Evolutionary conservation across 2,329 filamentous ascomycete species (phyloP), one percentile per base, ranked within the genome.

Genomic region (Aspergillus ibericus): DNA sequence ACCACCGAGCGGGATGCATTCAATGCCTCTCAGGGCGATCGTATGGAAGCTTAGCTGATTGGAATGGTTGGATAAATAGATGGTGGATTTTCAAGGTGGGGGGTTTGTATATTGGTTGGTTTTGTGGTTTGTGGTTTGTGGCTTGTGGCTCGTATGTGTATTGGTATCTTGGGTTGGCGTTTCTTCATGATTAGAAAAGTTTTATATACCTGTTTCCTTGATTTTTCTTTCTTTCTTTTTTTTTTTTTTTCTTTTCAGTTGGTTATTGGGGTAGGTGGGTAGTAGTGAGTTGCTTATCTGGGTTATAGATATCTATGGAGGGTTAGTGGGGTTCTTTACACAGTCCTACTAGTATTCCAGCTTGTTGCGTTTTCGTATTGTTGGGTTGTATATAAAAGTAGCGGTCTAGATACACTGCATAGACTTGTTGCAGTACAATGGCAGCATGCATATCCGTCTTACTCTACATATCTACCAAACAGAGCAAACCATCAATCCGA

Each of bases 1-100:
- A 88, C 83, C 56, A 78, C 79, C 12, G 85, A 90, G 60, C 81
- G 87, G 60, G 83, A 91, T 63, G 80, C 83, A 7, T 91, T 88
- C 73, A 74, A 78, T 61, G 73, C 72, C 29, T 63, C 69, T 44
- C 66, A 73, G 59, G 69, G 63, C 35, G 72, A 75, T 64, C 65
- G 68, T 44, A 77, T 72, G 70, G 63, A 68, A 56, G 64, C 68
- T 35, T 77, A 57, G n/a, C n/a, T n/a, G n/a, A n/a, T n/a, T n/a
- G n/a, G 67, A 47, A 35, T 59, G 59, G 59, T 13, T 13, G 15
- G 47, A 55, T 77, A 56, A 67, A 52, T 55, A 18, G 54, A 10
- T 61, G 53, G 60, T 52, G 61, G 58, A 44, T 64, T 66, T n/a
- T n/a, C n/a, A n/a, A 9, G 8, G 5, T 25, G 3, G 22, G 22